Evolutionary conservation across 352 stramenopile genomes (phyloP), one percentile per base, ranked within the genome.

Genomic region (Globisporangium nagaii): DNA sequence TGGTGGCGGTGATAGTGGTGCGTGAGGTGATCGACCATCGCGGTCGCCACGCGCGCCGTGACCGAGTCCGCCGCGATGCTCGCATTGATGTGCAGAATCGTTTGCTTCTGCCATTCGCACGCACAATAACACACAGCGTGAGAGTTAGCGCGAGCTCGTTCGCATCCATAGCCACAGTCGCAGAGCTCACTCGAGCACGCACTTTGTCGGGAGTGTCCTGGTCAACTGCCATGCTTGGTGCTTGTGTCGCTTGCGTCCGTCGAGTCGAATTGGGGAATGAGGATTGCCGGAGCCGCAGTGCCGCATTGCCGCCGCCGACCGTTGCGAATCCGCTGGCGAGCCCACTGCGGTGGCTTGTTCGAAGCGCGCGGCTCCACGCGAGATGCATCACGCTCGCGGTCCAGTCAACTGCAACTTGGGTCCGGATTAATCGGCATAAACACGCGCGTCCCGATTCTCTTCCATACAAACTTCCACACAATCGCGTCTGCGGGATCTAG

Each of bases 11-110:
- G 74, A 67, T 86, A 87, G 66, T 90, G 77, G 60, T 88, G 76
- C 42, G 75, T 84, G 42, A 90, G 35, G 61, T 88, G 77, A 39
- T 86, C 66, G 28, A 88, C 54, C 68, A 90, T 84, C 27, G 75
- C 79, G 25, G 65, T 79, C 4, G 77, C 78, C 52, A 90, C 77
- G 19, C 73, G 73, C 12, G 80, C 73, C 15, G 80, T 88, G 34
- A 88, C 71, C 35, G 80, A 90, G 55, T 83, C 76, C 28, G 70
- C 71, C 52, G 80, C 83, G 66, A 90, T 81, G 63, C 77, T 90
- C 2, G 73, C 70, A 47, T 90, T 88, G 66, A 88, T 83, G 65
- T 90, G 80, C 46, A 90, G 56, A 19, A 90, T 68, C n/a, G 71
- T 89, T 43, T 86, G 78, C 58, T 89, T 86, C 65, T 84, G 60